These are phyloP conservation scores for Aspergillus japonicus DNA, from an alignment of 2,329 filamentous ascomycete species.

Conservation along the genomic window DNA sequence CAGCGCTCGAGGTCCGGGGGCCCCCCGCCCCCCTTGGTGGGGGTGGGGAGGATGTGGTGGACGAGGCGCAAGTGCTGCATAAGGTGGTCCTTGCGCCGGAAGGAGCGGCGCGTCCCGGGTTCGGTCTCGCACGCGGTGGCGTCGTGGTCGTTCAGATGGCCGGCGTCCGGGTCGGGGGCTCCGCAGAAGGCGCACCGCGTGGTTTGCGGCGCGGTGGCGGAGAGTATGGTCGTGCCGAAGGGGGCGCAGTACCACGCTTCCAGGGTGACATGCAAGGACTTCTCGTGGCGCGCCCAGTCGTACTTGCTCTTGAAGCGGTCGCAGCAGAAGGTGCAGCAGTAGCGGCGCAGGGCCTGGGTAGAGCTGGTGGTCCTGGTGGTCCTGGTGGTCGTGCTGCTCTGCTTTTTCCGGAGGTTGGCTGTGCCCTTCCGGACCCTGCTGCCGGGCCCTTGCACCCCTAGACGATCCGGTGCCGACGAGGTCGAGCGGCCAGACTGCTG, in stretches of 20 bases:
- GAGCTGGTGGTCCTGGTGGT: background rate
- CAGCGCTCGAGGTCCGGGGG: conserved; percentile 47
- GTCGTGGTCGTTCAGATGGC: conserved; percentile 54
- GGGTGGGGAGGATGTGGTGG: conserved; percentile 36
- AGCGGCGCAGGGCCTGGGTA: background rate
- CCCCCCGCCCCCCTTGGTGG: conserved; percentile 30
- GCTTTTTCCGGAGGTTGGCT: no score
- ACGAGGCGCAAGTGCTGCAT: conserved; percentile 57
- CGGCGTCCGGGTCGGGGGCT: conserved; percentile 45
- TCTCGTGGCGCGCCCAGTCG: conserved; percentile 51
- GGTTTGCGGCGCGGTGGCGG: conserved; percentile 12
- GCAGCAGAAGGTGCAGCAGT: conserved; percentile 1
- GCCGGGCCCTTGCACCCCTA: no score
- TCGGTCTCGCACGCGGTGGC: conserved; percentile 54
- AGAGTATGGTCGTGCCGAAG: conserved; percentile 40
- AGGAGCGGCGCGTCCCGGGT: conserved; percentile 52
- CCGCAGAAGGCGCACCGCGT: conserved; percentile 51
- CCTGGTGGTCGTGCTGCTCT: no score
- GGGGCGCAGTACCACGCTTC: conserved; percentile 56
- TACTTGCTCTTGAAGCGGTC: conserved; percentile 32
- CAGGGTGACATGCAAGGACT: conserved; percentile 46
- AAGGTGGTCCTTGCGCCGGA: conserved; percentile 60
- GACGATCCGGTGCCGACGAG: no score
- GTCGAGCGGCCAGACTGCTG: background rate
- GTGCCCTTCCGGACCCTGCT: no score